phyloP scores from a whole-genome alignment of 805 yeast species.

The Yarrowia sp. region DNA sequence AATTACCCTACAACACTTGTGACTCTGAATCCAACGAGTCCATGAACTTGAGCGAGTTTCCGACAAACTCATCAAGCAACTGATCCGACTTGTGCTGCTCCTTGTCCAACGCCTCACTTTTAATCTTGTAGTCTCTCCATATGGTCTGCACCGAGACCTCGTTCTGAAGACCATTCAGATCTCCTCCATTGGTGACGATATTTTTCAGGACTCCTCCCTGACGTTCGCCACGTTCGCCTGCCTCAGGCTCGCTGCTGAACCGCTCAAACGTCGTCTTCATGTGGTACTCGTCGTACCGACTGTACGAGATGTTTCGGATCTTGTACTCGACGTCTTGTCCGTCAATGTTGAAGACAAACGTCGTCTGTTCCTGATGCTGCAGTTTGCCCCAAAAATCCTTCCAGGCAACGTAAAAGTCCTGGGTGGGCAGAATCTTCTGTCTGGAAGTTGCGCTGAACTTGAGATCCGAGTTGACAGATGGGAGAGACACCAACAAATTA shows the following conservation, averaged over 20 bases:
- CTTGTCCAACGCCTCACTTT: background rate
- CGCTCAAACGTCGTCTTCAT: background rate
- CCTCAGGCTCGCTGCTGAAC: too few relatives aligned
- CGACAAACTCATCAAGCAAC: slow-evolving; percentile 4
- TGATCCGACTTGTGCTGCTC: background rate
- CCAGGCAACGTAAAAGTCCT: background rate
- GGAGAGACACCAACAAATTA: slow-evolving; percentile 5
- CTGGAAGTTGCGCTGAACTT: background rate
- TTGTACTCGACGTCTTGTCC: background rate
- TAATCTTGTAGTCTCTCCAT: slow-evolving; percentile 6
- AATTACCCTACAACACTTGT: background rate
- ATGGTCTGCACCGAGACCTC: background rate
- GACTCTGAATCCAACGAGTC: slow-evolving; percentile 22
- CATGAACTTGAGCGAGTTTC: slow-evolving; percentile 20
- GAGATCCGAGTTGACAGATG: slow-evolving; percentile 12
- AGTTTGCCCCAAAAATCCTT: background rate
- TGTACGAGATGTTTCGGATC: background rate
- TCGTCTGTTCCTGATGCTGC: background rate
- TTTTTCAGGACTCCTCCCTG: background rate
- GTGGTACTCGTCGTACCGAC: slow-evolving; percentile 10
- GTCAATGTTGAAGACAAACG: slow-evolving; percentile 19
- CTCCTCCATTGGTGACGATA: slow-evolving; percentile 8
- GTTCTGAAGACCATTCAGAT: slow-evolving; percentile 1
- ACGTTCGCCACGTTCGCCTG: background rate
- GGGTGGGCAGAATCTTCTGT: slow-evolving; percentile 2